Evolutionary conservation across 1,139 yeast species (phyloP), one percentile per base, ranked within the genome.

Genomic region (Pneumocystis wakefieldiae): DNA sequence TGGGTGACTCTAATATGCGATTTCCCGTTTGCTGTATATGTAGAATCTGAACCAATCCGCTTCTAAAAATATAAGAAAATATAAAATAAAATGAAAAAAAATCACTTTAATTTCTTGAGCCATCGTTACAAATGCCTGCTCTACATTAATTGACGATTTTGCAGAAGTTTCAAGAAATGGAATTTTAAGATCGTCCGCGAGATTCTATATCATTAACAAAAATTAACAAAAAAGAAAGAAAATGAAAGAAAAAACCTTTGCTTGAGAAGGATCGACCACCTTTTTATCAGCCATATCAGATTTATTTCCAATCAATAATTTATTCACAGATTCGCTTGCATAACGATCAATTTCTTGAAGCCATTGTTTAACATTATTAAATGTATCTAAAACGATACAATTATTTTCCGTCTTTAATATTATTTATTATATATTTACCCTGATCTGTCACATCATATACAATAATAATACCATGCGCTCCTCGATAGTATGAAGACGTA

Each of bases 361-460:
- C 98, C 98, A 92, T 77, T 90, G 96, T 78, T 91, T 91, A 71
- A 92, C 97, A 74, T 94, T 91, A 77, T 90, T 89, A 80, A 92
- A 92, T 61, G 96, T 86, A 75, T 92, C 68, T 32, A 19, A 4
- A 24, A 10, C 3, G 3, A 1, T 12, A 24, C 3, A 4, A 32
- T 59, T 19, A 59, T 12, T n/a, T 6, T 7, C 14, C 14, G 3
- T 6, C 2, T n/a, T 17, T 7, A 41, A 3, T 2, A n/a, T 35
- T 8, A 10, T 28, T 32, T 12, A 12, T 6, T 17, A 28, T 8
- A 42, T 63, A n/a, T 32, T n/a, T n/a, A 60, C 67, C 97, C 77
- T 90, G 97, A 76, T 92, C 98, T 62, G 98, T 94, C 63, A 92
- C 97, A 75, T 92, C 98, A 75, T 92, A 92, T 63, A 92, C 98